Evolutionary conservation across 2,329 filamentous ascomycete species (phyloP).

Genomic region (Rhynchosporium agropyri): DNA sequence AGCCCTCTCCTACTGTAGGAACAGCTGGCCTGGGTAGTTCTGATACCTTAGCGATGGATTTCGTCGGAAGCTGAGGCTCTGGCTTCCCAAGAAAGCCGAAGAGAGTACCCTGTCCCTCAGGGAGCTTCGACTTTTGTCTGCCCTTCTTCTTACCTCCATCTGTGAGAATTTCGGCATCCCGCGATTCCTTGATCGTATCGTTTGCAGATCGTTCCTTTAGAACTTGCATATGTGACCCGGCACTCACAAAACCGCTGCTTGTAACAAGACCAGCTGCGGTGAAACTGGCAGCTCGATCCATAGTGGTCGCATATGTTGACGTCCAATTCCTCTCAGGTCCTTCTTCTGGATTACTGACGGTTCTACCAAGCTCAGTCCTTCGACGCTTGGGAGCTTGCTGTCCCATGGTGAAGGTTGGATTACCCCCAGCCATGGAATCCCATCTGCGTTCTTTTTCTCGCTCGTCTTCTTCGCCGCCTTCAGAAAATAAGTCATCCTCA

Average conservation of each 20-base stretch:
- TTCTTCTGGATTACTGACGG: conserved; percentile 25
- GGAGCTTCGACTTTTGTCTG: conserved; percentile 23
- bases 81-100: conserved; percentile 37
- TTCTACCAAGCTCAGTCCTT: conserved; percentile 33
- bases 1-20: not conserved
- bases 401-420: conserved; percentile 33
- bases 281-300: conserved; percentile 63
- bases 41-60: not conserved
- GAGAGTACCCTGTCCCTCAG: conserved; percentile 36
- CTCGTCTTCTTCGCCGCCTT: conserved; percentile 57
- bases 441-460: conserved; percentile 43
- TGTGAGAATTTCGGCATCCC: conserved; percentile 11
- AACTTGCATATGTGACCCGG: conserved; percentile 39
- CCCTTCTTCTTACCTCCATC: conserved; percentile 16
- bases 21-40: not conserved
- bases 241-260: conserved; percentile 37
- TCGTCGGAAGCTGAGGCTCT: conserved; percentile 20
- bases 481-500: conserved; percentile 70
- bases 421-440: conserved; percentile 40
- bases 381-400: conserved; percentile 37
- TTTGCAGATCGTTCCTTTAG: conserved; percentile 39
- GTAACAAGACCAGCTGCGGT: conserved; percentile 51
- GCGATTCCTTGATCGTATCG: conserved; percentile 26
- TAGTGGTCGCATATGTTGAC: conserved; percentile 58
- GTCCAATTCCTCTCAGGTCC: conserved; percentile 34